Evolutionary conservation across 495 filamentous ascomycete genomes (phyloP).

Genomic region (Corynascus novoguineensis): DNA sequence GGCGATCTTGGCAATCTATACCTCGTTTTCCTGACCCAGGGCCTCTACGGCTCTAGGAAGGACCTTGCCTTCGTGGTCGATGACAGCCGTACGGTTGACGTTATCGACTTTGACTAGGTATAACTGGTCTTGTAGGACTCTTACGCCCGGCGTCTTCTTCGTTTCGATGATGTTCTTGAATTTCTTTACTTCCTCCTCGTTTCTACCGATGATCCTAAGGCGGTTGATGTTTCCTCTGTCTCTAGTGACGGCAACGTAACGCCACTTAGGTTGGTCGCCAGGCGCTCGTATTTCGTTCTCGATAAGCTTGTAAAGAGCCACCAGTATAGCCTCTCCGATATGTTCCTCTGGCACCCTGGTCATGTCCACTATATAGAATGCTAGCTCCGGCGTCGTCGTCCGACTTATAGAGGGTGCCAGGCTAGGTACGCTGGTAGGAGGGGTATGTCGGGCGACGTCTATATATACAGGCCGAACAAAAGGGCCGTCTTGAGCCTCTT

Average conservation of each 20-base stretch:
- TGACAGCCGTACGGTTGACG: constrained; percentile 7
- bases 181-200: constrained; percentile 7
- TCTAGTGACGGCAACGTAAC: constrained; percentile 9
- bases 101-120: constrained; percentile 14
- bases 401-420: neutral
- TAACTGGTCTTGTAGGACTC: constrained; percentile 10
- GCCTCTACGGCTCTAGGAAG: constrained; percentile 5
- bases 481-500: neutral
- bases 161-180: constrained; percentile 9
- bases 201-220: constrained; percentile 4
- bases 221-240: constrained; percentile 7
- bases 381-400: neutral
- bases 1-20: constrained; percentile 7
- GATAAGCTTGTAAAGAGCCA: constrained; percentile 7
- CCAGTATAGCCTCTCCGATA: neutral
- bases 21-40: constrained; percentile 4
- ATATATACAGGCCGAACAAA: neutral
- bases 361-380: neutral
- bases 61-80: constrained; percentile 8
- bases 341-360: neutral
- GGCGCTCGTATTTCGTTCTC: constrained; percentile 7
- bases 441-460: neutral
- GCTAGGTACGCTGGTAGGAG: neutral
- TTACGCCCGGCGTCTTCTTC: constrained; percentile 5
- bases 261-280: constrained; percentile 5